phyloP scores from a whole-genome alignment of 331 rosid genomes.

The Pyracantha coccinea region DNA sequence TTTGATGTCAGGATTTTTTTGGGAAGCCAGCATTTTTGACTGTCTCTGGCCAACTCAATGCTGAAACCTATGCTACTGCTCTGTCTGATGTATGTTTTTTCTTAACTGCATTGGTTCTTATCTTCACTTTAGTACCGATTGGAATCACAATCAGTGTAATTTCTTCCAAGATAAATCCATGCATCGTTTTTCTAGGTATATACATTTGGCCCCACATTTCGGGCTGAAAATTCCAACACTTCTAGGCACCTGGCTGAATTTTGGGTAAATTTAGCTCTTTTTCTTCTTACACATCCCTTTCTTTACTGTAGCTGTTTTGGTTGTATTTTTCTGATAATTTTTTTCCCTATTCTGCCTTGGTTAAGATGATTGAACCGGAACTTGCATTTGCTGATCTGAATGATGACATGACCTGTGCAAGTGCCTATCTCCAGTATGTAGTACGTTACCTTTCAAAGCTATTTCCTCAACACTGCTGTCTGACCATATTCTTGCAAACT shows the following conservation, averaged over 20 bases:
- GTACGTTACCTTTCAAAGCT: constrained; percentile 57
- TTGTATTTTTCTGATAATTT: constrained; percentile 10
- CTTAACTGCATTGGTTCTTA: neutral
- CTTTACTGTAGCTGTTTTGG: constrained; percentile 1
- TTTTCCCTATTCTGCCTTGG: neutral
- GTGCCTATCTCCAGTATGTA: constrained; percentile 97
- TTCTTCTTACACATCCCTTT: neutral
- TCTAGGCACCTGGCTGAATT: constrained; percentile 96
- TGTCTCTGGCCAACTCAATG: constrained; percentile 96
- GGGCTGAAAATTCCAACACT: constrained; percentile 97
- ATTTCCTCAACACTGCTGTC: constrained; percentile 4
- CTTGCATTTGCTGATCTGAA: constrained; percentile 96
- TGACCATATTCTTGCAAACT: neutral
- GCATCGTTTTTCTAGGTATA: constrained; percentile 46
- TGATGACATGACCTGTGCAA: constrained; percentile 97
- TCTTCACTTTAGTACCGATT: constrained; percentile 6
- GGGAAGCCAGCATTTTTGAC: constrained; percentile 97
- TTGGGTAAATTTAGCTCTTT: constrained; percentile 51
- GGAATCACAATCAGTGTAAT: neutral
- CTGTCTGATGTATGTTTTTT: constrained; percentile 69
- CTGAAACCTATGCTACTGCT: constrained; percentile 96
- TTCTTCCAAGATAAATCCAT: neutral
- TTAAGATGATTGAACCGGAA: constrained; percentile 95
- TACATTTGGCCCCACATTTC: constrained; percentile 95
- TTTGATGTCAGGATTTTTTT: constrained; percentile 67